phyloP scores from a whole-genome alignment of 495 filamentous ascomycete species.

The Neurospora discreta region DNA sequence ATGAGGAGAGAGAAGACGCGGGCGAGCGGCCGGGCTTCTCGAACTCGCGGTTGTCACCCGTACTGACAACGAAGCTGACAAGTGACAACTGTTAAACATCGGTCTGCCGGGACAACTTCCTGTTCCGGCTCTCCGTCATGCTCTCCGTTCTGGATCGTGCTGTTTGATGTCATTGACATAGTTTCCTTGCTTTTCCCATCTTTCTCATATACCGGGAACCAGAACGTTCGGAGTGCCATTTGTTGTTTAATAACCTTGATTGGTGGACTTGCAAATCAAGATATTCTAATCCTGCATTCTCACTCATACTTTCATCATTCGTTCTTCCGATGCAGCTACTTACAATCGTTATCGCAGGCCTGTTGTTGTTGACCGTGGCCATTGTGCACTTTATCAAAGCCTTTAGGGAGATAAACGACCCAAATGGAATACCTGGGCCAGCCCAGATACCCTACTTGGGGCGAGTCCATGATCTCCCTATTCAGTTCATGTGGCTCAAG shows the following conservation, averaged over 20 bases:
- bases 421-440: conserved; percentile 24
- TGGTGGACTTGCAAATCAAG: neutral
- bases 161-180: neutral
- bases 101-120: neutral
- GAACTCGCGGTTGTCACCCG: neutral
- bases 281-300: neutral
- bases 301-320: neutral
- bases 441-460: conserved; percentile 31
- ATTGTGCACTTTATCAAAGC: conserved; percentile 18
- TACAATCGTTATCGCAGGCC: conserved; percentile 6
- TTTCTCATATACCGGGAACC: neutral
- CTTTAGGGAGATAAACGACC: conserved; percentile 25
- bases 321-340: neutral
- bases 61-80: neutral
- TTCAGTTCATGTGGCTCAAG: conserved; percentile 38
- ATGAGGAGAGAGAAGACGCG: neutral
- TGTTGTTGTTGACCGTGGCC: conserved; percentile 11
- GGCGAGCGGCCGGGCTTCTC: neutral
- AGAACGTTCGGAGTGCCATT: neutral
- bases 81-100: neutral
- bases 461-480: conserved; percentile 36
- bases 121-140: too few relatives aligned
- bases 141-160: neutral
- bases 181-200: neutral
- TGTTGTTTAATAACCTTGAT: neutral